Evolutionary conservation across 2,329 filamentous ascomycete species (phyloP).

Genomic region (Ophioceras dolichostomum): DNA sequence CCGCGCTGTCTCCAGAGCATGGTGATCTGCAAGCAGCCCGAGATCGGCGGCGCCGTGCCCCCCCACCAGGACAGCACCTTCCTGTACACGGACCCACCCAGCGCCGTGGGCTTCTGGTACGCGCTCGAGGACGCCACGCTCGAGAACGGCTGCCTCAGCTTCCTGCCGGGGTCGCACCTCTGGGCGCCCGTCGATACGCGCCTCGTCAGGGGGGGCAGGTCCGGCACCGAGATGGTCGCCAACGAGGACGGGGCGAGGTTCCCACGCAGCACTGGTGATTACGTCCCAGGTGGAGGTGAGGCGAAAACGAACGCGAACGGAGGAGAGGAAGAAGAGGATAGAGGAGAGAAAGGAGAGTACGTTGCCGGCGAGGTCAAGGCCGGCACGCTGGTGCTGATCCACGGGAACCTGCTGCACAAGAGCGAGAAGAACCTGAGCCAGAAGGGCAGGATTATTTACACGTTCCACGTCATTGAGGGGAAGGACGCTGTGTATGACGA

Average conservation of each 20-base stretch:
- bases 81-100: constrained; percentile 78
- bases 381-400: constrained; percentile 82
- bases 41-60: constrained; percentile 84
- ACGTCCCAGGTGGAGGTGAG: no score
- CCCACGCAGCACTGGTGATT: no score
- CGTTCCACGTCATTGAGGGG: constrained; percentile 85
- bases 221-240: constrained; percentile 57
- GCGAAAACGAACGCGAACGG: no score
- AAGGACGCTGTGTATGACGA: constrained; percentile 63
- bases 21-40: constrained; percentile 97
- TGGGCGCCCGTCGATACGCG: constrained; percentile 58
- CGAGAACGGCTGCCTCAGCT: constrained; percentile 81
- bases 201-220: constrained; percentile 47
- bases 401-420: constrained; percentile 92
- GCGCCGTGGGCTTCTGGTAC: constrained; percentile 94
- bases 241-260: constrained; percentile 60
- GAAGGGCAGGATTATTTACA: constrained; percentile 90
- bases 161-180: constrained; percentile 67
- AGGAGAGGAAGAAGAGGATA: no score
- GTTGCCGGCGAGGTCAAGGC: constrained; percentile 80
- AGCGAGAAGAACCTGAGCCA: constrained; percentile 82
- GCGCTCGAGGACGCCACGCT: constrained; percentile 83
- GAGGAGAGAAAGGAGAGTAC: no score
- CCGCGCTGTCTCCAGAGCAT: constrained; percentile 81
- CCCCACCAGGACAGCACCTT: constrained; percentile 91